These are phyloP conservation scores for Russula compacta DNA, from an alignment of 768 basidiomycete genomes.

Conservation along the genomic window DNA sequence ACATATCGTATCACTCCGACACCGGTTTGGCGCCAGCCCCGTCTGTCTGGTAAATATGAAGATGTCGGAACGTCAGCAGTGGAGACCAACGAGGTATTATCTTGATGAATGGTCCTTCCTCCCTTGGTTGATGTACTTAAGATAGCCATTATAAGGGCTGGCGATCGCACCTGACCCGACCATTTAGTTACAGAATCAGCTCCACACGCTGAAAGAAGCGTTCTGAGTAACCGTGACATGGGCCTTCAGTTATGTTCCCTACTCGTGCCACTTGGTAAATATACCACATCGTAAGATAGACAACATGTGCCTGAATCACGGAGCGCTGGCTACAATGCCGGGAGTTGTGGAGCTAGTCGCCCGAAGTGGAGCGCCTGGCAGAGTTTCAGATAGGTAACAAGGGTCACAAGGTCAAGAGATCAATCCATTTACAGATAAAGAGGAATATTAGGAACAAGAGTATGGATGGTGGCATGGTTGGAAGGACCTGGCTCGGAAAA, in stretches of 20 bases:
- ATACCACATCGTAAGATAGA: neutral
- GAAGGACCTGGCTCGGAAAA: neutral
- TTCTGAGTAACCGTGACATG: neutral
- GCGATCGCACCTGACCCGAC: neutral
- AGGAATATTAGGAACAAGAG: constrained; percentile 1
- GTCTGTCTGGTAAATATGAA: neutral
- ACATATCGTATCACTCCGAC: neutral
- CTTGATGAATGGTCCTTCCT: too few species aligned
- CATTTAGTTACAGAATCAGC: neutral
- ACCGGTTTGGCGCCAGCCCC: neutral
- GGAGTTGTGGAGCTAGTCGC: constrained; percentile 4
- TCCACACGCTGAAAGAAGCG: neutral
- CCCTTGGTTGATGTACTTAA: neutral
- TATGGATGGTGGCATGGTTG: neutral
- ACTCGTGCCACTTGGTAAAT: too few species aligned
- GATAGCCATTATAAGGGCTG: neutral
- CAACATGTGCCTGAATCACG: constrained; percentile 4
- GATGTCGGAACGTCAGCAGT: neutral
- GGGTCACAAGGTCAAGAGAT: neutral
- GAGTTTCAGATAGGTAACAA: neutral
- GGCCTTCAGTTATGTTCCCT: neutral
- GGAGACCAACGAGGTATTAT: neutral
- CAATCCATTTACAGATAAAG: neutral
- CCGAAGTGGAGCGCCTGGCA: constrained; percentile 1
- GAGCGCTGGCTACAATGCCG: constrained; percentile 6